phyloP scores from a whole-genome alignment of 352 stramenopile species.

The Globisporangium canariense region DNA sequence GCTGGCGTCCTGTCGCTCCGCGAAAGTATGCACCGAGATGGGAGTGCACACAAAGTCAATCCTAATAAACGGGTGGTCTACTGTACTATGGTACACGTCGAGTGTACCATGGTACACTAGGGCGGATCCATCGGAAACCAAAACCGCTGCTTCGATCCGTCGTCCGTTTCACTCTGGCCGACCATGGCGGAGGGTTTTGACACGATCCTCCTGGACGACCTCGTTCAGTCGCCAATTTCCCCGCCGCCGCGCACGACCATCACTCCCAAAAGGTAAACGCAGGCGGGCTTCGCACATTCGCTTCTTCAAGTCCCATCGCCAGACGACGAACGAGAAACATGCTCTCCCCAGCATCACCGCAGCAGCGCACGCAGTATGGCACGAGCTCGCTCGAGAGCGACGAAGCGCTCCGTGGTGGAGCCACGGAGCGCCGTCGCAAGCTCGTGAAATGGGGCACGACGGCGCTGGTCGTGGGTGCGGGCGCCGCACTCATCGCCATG shows the following conservation, averaged over 20 bases:
- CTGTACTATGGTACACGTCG: too few species aligned
- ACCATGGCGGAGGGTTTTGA: too few species aligned
- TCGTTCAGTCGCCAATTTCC: too few species aligned
- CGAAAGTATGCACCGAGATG: too few species aligned
- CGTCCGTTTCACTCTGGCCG: too few species aligned
- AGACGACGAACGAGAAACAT: not conserved
- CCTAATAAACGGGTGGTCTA: too few species aligned
- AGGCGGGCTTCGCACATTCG: not conserved
- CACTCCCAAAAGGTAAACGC: not conserved
- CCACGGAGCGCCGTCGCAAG: slow-evolving; percentile 24
- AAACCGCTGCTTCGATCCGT: too few species aligned
- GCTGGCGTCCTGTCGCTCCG: too few species aligned
- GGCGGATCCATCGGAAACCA: too few species aligned
- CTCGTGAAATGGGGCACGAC: slow-evolving; percentile 26
- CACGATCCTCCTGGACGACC: too few species aligned
- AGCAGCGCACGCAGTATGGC: slow-evolving; percentile 21
- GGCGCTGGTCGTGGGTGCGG: slow-evolving; percentile 25
- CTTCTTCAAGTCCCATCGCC: not conserved
- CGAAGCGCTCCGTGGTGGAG: slow-evolving; percentile 9
- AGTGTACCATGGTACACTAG: too few species aligned
- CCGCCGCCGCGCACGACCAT: not conserved
- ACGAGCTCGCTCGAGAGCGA: slow-evolving; percentile 27
- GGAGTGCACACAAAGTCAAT: too few species aligned
- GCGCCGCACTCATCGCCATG: slow-evolving; percentile 25
- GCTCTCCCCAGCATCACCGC: not conserved